Conservation (phyloP, 108 stramenopile genomes). For the Pseudonitzschia multistriata region DNA sequence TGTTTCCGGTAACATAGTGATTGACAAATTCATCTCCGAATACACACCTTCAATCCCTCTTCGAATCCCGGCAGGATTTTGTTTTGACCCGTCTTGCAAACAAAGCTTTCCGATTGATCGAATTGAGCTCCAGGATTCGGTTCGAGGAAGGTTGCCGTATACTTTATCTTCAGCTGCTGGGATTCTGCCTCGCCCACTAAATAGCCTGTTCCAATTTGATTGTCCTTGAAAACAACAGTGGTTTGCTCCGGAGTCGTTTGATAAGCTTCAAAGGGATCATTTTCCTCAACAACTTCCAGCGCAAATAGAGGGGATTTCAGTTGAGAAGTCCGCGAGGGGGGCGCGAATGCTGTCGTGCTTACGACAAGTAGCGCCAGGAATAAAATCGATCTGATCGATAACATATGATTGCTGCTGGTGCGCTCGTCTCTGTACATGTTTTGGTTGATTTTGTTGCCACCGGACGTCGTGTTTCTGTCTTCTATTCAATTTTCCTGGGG, state of each 20-base stretch:
- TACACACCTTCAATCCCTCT: constrained; percentile 19
- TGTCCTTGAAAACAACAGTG: constrained; percentile 20
- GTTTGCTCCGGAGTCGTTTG: neutral
- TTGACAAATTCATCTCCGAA: no score
- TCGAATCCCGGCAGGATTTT: constrained; percentile 42
- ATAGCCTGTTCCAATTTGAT: constrained; percentile 19
- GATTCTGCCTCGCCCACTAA: constrained; percentile 2
- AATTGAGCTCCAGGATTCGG: constrained; percentile 5
- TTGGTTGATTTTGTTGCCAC: neutral
- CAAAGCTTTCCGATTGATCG: constrained; percentile 22
- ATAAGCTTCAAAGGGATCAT: constrained; percentile 15
- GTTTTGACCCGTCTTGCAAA: constrained; percentile 25
- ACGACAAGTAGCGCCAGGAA: neutral
- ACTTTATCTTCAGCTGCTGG: constrained; percentile 24
- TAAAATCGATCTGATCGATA: neutral
- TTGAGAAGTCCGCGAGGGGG: neutral
- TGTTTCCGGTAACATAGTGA: no score
- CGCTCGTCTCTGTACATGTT: neutral
- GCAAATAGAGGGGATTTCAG: constrained; percentile 5
- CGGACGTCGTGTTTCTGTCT: neutral
- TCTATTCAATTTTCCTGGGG: no score
- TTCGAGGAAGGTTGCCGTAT: constrained; percentile 18
- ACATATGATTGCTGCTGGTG: neutral
- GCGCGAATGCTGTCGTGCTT: neutral
- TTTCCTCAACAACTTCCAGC: constrained; percentile 12